Base-by-base conservation (phyloP, 805 yeast genomes). In the Alloascoidea hylecoeti region DNA sequence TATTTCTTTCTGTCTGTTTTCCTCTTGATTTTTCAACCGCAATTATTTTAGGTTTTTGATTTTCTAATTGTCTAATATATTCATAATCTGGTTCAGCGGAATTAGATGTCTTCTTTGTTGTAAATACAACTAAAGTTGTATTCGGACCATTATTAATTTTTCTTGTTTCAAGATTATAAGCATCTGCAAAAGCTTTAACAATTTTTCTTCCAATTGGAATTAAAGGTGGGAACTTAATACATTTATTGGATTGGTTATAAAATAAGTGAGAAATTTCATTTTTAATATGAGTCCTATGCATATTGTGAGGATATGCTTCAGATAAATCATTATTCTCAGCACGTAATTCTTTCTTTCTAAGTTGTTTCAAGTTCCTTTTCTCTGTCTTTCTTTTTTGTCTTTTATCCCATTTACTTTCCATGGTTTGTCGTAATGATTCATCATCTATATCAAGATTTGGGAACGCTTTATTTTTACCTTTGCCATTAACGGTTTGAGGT, bases 401-500 rank as follows among this genome's bases (percentile, higher is more conserved):
- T 9, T n/a, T n/a, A 9, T 23, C 30, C 30, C 30, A 23, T 23
- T 23, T 23, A 9, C 13, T 23, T n/a, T 23, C n/a, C 30, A 23
- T 23, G 9, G 9, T n/a, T n/a, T 23, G 13, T 23, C n/a, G 30
- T 23, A 23, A 23, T 9, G 30, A 23, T 9, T 23, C 30, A 23
- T 23, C 30, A 9, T 9, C 30, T n/a, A 23, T 23, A n/a, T n/a
- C 30, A 23, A 23, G 9, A 23, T 23, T n/a, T n/a, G 30, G 30
- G 13, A 23, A 9, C 30, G 9, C n/a, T 23, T 23, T 23, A 9
- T 23, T 23, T n/a, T 23, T 23, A 23, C 30, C 30, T n/a, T 23
- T 23, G 30, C 30, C 30, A 9, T n/a, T 23, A 23, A n/a, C 30
- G n/a, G n/a, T n/a, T n/a, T n/a, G n/a, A n/a, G 30, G 30, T 23